Base-by-base conservation (phyloP, 257 asterid genomes). In the Solanum pimpinellifolium region DNA sequence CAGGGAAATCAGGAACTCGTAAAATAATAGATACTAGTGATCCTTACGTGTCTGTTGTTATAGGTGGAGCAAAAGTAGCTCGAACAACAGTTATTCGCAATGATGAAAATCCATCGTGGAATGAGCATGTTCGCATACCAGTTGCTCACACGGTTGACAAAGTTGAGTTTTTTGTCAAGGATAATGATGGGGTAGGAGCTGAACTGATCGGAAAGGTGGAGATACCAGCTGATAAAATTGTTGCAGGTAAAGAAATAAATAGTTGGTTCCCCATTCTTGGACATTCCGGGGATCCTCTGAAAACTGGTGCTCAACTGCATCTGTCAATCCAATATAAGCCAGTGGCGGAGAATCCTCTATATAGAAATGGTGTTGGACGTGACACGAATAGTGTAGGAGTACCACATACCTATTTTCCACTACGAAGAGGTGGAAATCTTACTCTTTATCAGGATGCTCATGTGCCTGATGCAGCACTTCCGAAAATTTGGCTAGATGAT, bases 121-220 rank as follows among this genome's bases (percentile, higher is more conserved):
- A 95, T 21, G 99, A 95, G 89, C 91, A 91, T 90, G 93, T 95
- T 89, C 90, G 84, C 20, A 91, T 95, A 91, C 94, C 98, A 9
- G 68, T 95, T 31, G 99, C 98, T 74, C 99, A 97, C 42, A 96
- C 98, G 0, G 96, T 94, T 2, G 92, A 97, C 49, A 92, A 94
- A 93, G 94, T 97, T 11, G 95, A 93, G 23, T 97, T 97, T 83
- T 90, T 93, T 87, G 98, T 97, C 46, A 97, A 97, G 89, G 99
- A 97, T 89, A 93, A 96, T 49, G 99, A 97, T 52, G 87, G 92
- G 44, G 93, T 97, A 44, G 99, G 99, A 20, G 99, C 99, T 0
- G 98, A 97, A 29, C 87, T 94, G 70, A 96, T 97, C 6, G 98
- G 99, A 11, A 70, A 93, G 1, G 96, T 97, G 56, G 83, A 88